phyloP scores from a whole-genome alignment of 805 yeast genomes.

The Ogataea zsoltii region DNA sequence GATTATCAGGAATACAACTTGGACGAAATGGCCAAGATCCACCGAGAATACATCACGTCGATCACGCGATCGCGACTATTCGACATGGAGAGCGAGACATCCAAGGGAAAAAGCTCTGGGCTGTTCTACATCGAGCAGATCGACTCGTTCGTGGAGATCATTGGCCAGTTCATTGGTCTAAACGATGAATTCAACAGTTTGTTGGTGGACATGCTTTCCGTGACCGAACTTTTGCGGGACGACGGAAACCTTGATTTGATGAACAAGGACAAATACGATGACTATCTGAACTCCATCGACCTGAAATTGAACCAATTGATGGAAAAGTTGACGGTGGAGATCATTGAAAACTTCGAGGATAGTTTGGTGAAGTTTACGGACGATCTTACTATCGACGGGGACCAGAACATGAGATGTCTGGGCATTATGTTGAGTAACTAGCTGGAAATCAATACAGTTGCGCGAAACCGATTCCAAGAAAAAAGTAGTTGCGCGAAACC shows the following conservation, averaged over 20 bases:
- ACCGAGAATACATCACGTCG: conserved; percentile 35
- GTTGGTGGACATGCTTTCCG: conserved; percentile 36
- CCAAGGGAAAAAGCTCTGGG: conserved; percentile 40
- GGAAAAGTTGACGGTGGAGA: conserved; percentile 40
- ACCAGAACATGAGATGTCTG: conserved; percentile 48
- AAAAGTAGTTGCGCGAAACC: conserved; percentile 2
- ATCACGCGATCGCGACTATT: conserved; percentile 40
- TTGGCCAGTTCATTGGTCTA: conserved; percentile 40
- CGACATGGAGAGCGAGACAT: conserved; percentile 24
- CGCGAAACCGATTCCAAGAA: conserved; percentile 4
- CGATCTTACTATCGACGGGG: conserved; percentile 56
- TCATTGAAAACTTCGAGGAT: conserved; percentile 44
- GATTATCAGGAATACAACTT: conserved; percentile 40
- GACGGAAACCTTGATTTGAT: conserved; percentile 26
- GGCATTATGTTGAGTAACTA: conserved; percentile 36
- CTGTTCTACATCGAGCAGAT: conserved; percentile 44
- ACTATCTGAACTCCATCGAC: conserved; percentile 21
- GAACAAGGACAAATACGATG: conserved; percentile 26
- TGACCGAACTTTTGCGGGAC: conserved; percentile 24
- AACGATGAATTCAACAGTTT: conserved; percentile 40
- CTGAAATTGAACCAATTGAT: conserved; percentile 39
- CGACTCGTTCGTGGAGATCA: conserved; percentile 36
- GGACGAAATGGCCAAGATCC: conserved; percentile 47
- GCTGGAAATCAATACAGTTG: neutral
- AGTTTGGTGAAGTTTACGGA: conserved; percentile 43